Evolutionary conservation across 1,284 basidiomycete genomes (phyloP).

Genomic region (Trichosporon ovoides): DNA sequence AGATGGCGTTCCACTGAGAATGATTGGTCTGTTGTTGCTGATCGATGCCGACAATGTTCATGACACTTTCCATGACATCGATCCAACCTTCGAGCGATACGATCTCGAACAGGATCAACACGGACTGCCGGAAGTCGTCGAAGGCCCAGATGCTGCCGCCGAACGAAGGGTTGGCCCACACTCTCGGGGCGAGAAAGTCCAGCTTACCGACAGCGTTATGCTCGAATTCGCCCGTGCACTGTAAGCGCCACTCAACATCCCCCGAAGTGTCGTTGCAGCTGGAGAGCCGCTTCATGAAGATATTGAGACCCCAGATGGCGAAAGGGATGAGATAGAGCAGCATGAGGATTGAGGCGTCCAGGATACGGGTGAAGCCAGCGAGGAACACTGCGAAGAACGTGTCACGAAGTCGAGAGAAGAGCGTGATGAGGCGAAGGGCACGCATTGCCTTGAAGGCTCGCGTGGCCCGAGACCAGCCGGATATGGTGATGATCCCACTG

Average conservation of each 20-base stretch:
- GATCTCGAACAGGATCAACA: constrained; percentile 94
- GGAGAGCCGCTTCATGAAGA: constrained; percentile 82
- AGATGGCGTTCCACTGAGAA: constrained; percentile 77
- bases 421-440: constrained; percentile 82
- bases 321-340: constrained; percentile 95
- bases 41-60: constrained; percentile 67
- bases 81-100: constrained; percentile 95
- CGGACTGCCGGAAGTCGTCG: constrained; percentile 76
- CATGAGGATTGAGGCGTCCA: constrained; percentile 88
- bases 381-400: constrained; percentile 91
- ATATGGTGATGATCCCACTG: constrained; percentile 70
- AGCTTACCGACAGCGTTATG: constrained; percentile 52
- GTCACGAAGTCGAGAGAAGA: constrained; percentile 76
- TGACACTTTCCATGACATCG: constrained; percentile 79
- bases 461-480: constrained; percentile 74
- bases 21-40: constrained; percentile 67
- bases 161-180: constrained; percentile 80
- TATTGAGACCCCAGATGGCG: constrained; percentile 93
- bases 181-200: constrained; percentile 70
- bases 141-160: constrained; percentile 76
- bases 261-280: constrained; percentile 68
- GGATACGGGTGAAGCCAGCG: constrained; percentile 75
- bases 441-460: constrained; percentile 84
- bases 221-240: constrained; percentile 73
- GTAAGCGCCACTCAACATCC: constrained; percentile 55